Conservation (phyloP, 805 yeast genomes). For the Candida nanaspora region DNA sequence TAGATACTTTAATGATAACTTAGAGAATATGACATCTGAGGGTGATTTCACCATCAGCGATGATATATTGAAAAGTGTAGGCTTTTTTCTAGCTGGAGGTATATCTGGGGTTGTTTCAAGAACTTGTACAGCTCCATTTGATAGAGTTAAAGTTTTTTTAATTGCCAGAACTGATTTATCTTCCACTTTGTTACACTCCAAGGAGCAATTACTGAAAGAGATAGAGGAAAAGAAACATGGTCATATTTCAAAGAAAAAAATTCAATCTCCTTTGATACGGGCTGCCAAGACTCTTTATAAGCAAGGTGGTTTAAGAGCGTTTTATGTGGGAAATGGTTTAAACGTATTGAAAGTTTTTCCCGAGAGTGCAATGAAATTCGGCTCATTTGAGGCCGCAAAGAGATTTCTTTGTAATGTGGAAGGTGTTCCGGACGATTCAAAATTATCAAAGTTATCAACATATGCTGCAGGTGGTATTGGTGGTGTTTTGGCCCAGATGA, state of each 20-base stretch:
- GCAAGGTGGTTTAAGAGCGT: conserved; percentile 82
- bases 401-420: conserved; percentile 64
- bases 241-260: conserved; percentile 34
- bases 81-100: conserved; percentile 93
- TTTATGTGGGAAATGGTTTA: conserved; percentile 92
- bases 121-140: conserved; percentile 96
- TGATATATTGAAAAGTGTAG: conserved; percentile 76
- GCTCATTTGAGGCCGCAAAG: conserved; percentile 87
- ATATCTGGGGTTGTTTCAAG: conserved; percentile 92
- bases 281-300: conserved; percentile 78
- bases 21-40: conserved; percentile 74
- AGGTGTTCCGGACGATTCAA: conserved; percentile 63
- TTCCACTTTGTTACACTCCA: conserved; percentile 59
- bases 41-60: conserved; percentile 85
- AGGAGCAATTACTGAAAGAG: conserved; percentile 26
- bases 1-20: conserved; percentile 68
- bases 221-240: conserved; percentile 33
- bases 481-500: conserved; percentile 87
- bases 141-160: conserved; percentile 85
- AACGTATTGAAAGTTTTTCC: conserved; percentile 94
- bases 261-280: conserved; percentile 67
- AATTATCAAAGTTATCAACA: conserved; percentile 70
- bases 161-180: conserved; percentile 85
- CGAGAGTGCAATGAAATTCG: conserved; percentile 95
- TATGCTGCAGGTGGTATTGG: conserved; percentile 95